Percentiles rank a stretch among this genome's conserved stretches.
Evolutionary conservation across 495 filamentous ascomycete species (phyloP).

Genomic region (Viridothelium virens): DNA sequence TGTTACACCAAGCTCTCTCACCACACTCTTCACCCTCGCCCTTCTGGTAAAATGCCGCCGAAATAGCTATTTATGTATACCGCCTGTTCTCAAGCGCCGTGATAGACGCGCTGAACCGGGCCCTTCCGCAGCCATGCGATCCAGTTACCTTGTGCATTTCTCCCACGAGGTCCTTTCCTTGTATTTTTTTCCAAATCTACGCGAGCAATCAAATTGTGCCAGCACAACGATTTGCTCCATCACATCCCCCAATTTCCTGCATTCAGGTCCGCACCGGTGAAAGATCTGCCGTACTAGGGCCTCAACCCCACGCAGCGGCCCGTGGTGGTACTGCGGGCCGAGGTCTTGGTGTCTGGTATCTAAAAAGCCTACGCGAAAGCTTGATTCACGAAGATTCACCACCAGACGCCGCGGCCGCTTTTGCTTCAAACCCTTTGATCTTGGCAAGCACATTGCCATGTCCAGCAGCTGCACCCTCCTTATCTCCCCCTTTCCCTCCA

Average conservation of each 20-base stretch:
- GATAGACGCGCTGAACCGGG: neutral
- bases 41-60: too few species aligned
- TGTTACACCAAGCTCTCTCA: neutral
- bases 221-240: slow-evolving; percentile 7
- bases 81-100: slow-evolving; percentile 3
- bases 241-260: neutral
- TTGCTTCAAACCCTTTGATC: neutral
- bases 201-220: slow-evolving; percentile 5
- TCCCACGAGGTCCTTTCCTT: slow-evolving; percentile 1
- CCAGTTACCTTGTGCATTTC: neutral
- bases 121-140: neutral
- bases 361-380: slow-evolving; percentile 1
- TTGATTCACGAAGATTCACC: slow-evolving; percentile 1
- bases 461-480: neutral
- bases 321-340: slow-evolving; percentile 5
- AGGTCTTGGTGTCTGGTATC: slow-evolving; percentile 1
- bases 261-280: neutral
- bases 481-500: neutral
- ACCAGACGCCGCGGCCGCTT: slow-evolving; percentile 6
- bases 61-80: slow-evolving; percentile 9
- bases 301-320: slow-evolving; percentile 4
- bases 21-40: too few species aligned
- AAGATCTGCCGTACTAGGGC: neutral
- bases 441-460: slow-evolving; percentile 4
- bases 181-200: neutral